Percentiles rank a stretch among this genome's conserved stretches.
phyloP scores from a whole-genome alignment of 2,329 filamentous ascomycete species.

The Rosellinia necatrix region DNA sequence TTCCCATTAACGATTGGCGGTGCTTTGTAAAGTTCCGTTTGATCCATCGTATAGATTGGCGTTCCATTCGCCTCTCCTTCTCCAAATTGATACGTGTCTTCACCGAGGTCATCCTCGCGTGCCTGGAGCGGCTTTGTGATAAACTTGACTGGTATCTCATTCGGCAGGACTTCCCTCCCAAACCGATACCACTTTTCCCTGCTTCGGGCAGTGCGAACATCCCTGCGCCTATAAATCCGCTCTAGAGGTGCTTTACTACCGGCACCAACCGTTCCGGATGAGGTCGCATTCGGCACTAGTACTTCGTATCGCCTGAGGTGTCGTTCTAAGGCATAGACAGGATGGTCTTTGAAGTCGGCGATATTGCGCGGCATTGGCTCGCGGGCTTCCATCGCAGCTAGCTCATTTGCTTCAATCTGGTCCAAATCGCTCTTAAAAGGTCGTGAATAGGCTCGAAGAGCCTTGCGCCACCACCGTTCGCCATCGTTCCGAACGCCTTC shows the following conservation, averaged over 20 bases:
- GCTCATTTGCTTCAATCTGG: conserved; percentile 79
- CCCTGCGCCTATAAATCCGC: conserved; percentile 77
- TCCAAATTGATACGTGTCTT: conserved; percentile 43
- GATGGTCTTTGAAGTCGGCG: conserved; percentile 85
- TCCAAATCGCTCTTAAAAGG: conserved; percentile 66
- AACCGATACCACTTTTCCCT: conserved; percentile 90
- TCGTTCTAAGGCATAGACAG: conserved; percentile 80
- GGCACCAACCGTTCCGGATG: conserved; percentile 77
- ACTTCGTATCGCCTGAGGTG: conserved; percentile 86
- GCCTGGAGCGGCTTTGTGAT: conserved; percentile 55
- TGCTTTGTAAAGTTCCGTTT: conserved; percentile 75
- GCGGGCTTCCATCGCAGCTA: conserved; percentile 70
- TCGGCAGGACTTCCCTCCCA: conserved; percentile 76
- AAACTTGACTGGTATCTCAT: conserved; percentile 83
- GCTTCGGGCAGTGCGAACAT: conserved; percentile 78
- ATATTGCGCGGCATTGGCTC: conserved; percentile 89
- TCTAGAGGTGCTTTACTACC: conserved; percentile 69
- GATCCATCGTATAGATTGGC: conserved; percentile 64
- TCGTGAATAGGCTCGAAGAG: conserved; percentile 53
- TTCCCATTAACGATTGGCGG: conserved; percentile 75
- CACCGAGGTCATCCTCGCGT: conserved; percentile 45
- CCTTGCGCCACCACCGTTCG: conserved; percentile 58
- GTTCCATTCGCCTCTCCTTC: conserved; percentile 53
- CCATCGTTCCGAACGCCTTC: conserved; percentile 61
- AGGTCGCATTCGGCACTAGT: conserved; percentile 69